These are phyloP conservation scores for Brachypodium distachyon DNA, from an alignment of 202 grass and related monocot genomes.

Conservation along the genomic window DNA sequence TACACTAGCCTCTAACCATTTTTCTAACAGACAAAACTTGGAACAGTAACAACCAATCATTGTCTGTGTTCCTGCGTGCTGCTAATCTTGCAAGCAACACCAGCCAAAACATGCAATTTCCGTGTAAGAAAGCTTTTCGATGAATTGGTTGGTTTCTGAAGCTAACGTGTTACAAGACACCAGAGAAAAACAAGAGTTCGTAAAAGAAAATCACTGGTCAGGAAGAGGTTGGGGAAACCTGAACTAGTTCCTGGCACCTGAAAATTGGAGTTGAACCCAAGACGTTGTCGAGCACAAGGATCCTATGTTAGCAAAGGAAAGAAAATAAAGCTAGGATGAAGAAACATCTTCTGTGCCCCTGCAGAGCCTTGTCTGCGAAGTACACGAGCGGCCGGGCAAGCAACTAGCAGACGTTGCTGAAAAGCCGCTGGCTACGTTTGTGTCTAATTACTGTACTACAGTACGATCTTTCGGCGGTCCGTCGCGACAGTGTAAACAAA, in stretches of 20 bases:
- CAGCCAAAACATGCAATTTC: background rate
- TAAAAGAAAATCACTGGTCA: background rate
- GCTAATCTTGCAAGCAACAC: background rate
- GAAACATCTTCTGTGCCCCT: background rate
- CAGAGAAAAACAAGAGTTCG: background rate
- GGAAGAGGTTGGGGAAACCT: background rate
- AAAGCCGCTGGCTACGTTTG: background rate
- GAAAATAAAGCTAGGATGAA: too few relatives aligned
- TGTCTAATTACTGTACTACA: too few relatives aligned
- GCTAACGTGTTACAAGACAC: too few relatives aligned
- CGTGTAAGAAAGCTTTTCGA: background rate
- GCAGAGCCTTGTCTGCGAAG: slow-evolving; percentile 18
- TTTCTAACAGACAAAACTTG: background rate
- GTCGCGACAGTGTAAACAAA: too few relatives aligned
- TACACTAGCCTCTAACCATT: background rate
- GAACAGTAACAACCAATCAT: background rate
- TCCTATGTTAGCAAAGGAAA: background rate
- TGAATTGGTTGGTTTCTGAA: background rate
- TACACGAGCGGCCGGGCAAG: background rate
- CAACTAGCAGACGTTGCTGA: background rate
- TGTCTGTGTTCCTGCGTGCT: background rate
- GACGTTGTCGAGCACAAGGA: background rate
- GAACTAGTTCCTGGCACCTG: background rate
- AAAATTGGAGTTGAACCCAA: slow-evolving; percentile 21
- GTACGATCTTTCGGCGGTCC: too few relatives aligned